These are phyloP conservation scores for Puccinia brachypodii DNA, from an alignment of 1,284 basidiomycete species.

Conservation along the genomic window DNA sequence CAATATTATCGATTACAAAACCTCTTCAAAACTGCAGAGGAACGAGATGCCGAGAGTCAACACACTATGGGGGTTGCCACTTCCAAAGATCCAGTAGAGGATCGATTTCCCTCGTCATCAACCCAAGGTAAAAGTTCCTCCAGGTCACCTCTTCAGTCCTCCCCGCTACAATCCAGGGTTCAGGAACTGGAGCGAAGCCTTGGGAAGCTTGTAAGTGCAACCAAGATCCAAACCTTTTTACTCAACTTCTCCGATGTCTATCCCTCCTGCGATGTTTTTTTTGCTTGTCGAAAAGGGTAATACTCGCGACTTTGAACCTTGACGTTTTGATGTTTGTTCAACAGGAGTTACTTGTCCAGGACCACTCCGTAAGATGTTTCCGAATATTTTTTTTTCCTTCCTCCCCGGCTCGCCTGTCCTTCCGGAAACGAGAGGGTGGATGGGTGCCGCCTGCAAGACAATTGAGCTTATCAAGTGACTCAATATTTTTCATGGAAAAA, in stretches of 20 bases:
- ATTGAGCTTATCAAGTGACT: neutral
- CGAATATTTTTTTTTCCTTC: neutral
- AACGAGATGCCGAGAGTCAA: neutral
- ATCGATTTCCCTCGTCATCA: neutral
- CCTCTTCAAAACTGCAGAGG: neutral
- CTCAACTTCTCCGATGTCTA: neutral
- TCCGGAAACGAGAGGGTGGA: neutral
- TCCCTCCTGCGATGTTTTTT: neutral
- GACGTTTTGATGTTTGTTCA: neutral
- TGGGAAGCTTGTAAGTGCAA: neutral
- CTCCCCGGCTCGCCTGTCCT: neutral
- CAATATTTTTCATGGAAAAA: neutral
- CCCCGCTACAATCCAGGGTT: neutral
- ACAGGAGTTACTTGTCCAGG: slow-evolving; percentile 3
- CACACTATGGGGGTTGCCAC: neutral
- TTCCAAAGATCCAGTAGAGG: neutral
- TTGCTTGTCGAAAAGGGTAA: too few relatives aligned
- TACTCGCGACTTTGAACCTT: too few relatives aligned
- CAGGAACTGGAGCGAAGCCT: neutral
- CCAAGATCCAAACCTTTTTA: neutral
- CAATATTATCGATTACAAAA: slow-evolving; percentile 5
- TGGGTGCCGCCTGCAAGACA: neutral
- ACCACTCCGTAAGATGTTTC: neutral
- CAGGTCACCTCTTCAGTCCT: neutral
- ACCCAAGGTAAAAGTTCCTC: neutral